Evolutionary conservation across 306 rosid genomes (phyloP), one percentile per base, ranked within the genome.

Genomic region (Vigna radiata): DNA sequence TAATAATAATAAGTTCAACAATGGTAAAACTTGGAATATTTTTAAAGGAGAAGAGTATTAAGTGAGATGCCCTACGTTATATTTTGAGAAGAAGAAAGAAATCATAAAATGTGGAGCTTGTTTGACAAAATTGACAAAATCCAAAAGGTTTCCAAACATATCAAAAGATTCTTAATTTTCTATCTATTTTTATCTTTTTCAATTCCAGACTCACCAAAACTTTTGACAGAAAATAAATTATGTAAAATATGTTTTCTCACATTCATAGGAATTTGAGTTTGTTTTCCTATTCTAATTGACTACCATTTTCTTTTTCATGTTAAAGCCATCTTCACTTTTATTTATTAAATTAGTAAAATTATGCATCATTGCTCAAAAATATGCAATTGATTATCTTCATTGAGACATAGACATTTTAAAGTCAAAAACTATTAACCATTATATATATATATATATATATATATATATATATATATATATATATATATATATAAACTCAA

Each of bases 111-210:
- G 55, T 41, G 3, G n/a, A 33, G 41, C 62, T 83, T 49, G 27
- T 50, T 55, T 61, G 44, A 41, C 74, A 70, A 53, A 4, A 69
- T 64, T 47, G 63, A 41, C 27, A 63, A 25, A 55, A 76, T 71
- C 81, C 64, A 61, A 49, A 70, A 70, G 31, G 62, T 75, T 68
- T 10, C 1, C 3, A 19, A 49, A 33, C 8, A 46, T 5, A 67
- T 36, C 25, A n/a, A 41, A 27, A 73, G 55, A 66, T 66, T 73
- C 64, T 46, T 67, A 60, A 64, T 77, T 41, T 81, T 81, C 50
- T 75, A 13, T 5, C 7, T 61, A 72, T 72, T 72, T 79, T 21
- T 52, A 37, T 70, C 50, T 68, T 77, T 54, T 17, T 31, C 3
- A 41, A 11, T 68, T 68, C 39, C 55, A 27, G 23, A 39, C 67